Base-by-base conservation (phyloP, 2,329 filamentous ascomycete genomes). In the Chalaropsis ovoidea region DNA sequence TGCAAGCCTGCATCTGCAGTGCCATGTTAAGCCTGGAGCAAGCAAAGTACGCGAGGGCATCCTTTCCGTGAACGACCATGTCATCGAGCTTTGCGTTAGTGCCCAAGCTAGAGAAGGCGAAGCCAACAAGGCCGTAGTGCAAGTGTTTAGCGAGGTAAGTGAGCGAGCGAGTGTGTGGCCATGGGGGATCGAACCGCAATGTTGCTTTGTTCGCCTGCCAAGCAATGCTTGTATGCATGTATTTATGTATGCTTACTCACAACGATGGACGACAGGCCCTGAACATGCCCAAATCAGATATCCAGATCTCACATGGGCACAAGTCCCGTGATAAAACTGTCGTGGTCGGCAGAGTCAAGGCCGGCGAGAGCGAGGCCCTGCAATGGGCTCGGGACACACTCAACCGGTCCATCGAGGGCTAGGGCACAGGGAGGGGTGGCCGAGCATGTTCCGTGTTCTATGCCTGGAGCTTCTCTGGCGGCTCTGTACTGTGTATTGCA, bases 291-390 rank as follows among this genome's bases (percentile, higher is more conserved):
- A 88, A 86, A 71, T 85, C 86, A 0, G 79, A 83, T 67, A 74
- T 89, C 0, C 77, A 81, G 54, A 80, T 90, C 49, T 79, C 81
- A 13, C 82, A 82, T 17, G 87, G 87, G 0, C 72, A 80, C 64
- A 89, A 85, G 72, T 85, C 82, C 22, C 79, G 81, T 66, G 82
- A 86, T 54, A 90, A 90, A 74, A 85, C 80, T 0, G 73, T 88
- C 13, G 75, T 77, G 2, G 65, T 80, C 6, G 72, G 65, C 8
- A 76, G 75, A 35, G 67, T 76, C 45, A 68, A 71, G 35, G 74
- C 73, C 0, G 73, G 75, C 42, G 63, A 64, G n/a, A 45, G 19
- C 6, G 52, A 64, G 22, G 63, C 63, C 1, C 27, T 64, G 1
- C 19, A 60, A 47, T 64, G 63, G 63, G 42, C 24, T 19, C 39